Percentiles rank a stretch among this genome's conserved stretches.
These are phyloP conservation scores for Prunus armeniaca DNA, from an alignment of 306 rosid species.

Conservation along the genomic window DNA sequence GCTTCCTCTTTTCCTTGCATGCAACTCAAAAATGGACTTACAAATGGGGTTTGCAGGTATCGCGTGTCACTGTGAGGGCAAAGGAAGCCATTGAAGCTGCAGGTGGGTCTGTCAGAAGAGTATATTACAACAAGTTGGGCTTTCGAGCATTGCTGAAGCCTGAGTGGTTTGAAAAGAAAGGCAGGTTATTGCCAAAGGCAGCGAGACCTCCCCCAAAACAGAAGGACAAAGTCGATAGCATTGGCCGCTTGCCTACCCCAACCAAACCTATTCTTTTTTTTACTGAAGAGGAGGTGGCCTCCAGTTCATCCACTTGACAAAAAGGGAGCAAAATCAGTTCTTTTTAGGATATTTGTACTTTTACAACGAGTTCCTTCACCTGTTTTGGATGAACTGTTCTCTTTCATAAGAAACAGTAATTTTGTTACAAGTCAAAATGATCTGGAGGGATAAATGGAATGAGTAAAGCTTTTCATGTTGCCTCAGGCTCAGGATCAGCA, in stretches of 20 bases:
- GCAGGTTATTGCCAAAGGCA: conserved; percentile 86
- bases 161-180: conserved; percentile 97
- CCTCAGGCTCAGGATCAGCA: too few species aligned
- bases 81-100: conserved; percentile 90
- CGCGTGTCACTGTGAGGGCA: conserved; percentile 89
- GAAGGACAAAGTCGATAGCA: conserved; percentile 76
- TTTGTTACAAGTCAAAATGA: not conserved
- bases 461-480: not conserved
- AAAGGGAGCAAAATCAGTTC: not conserved
- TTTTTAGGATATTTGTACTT: not conserved
- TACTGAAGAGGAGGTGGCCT: conserved; percentile 34
- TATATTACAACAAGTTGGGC: conserved; percentile 82
- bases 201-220: conserved; percentile 97
- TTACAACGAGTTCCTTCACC: not conserved
- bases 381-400: not conserved
- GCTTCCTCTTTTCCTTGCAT: not conserved
- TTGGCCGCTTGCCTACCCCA: conserved; percentile 92
- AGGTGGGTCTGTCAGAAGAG: conserved; percentile 89
- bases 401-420: not conserved
- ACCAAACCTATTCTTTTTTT: conserved; percentile 80
- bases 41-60: conserved; percentile 50
- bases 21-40: conserved; percentile 13
- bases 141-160: conserved; percentile 76
- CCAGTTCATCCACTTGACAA: conserved; percentile 29
- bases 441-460: not conserved